Evolutionary conservation across 495 filamentous ascomycete genomes (phyloP), one percentile per base, ranked within the genome.

Genomic region (Saxophila tyrrhenica): DNA sequence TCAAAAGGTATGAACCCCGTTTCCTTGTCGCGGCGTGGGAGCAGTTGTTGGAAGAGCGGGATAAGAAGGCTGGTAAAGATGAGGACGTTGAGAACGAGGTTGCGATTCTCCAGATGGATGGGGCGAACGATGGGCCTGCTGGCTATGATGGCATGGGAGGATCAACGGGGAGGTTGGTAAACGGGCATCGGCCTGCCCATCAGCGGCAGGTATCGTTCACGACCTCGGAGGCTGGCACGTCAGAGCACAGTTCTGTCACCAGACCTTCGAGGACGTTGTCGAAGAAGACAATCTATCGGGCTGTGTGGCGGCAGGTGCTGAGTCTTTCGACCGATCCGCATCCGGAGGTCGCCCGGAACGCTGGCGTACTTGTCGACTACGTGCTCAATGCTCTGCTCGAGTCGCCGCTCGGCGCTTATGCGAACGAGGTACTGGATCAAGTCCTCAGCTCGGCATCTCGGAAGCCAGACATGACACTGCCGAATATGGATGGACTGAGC

Each of bases 11-110:
- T 62, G 85, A 95, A 72, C 86, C 82, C 65, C 92, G 92, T 60
- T 94, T 99, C 61, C 60, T 94, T 46, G 89, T 97, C 20, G 83
- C 86, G 10, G 91, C 94, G 7, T 96, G 85, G 62, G 92, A 97
- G 62, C 89, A 95, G 60, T 72, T 97, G 54, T 68, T 83, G 39
- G 88, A 95, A 61, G 92, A 97, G 67, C 83, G 80, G 60, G 84
- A 85, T 69, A 80, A 42, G 80, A 42, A 50, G 44, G 7, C 22
- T 23, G 58, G 58, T 23, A 48, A 25, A 13, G 29, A 35, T 35
- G 29, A 7, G 29, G 29, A 35, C 13, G 13, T 7, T 5, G 29
- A 35, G 29, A 39, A 20, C 41, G 21, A n/a, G 41, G 41, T 44
- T n/a, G 41, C 78, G 54, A 68, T 83, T 39, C 29, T 13, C 7